These are phyloP conservation scores for Mycocentrospora acerina DNA, from an alignment of 2,329 filamentous ascomycete species.

Conservation along the genomic window DNA sequence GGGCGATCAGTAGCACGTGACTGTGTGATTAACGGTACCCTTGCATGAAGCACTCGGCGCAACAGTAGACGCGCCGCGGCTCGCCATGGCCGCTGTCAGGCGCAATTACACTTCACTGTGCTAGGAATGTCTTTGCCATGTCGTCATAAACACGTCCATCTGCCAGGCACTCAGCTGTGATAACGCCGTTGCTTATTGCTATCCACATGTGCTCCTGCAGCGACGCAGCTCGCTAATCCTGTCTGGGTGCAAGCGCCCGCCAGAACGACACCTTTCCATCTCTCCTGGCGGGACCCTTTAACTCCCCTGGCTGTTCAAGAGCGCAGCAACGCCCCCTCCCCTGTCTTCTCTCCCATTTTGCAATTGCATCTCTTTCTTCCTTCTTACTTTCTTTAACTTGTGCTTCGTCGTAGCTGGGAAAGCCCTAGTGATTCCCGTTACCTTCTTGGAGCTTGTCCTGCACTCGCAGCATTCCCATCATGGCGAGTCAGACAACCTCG, in stretches of 20 bases:
- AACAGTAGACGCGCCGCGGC: constrained; percentile 5
- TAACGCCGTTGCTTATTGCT: no score
- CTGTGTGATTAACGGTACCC: not conserved
- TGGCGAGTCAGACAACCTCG: constrained; percentile 37
- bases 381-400: constrained; percentile 40
- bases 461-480: constrained; percentile 18
- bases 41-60: constrained; percentile 4
- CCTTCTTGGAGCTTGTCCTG: constrained; percentile 10
- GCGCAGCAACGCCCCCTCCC: constrained; percentile 23
- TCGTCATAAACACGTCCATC: no score
- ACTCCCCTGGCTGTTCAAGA: constrained; percentile 26
- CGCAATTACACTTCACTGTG: no score
- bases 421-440: constrained; percentile 5
- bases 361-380: constrained; percentile 31
- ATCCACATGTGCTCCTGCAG: no score
- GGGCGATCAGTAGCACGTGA: constrained; percentile 9
- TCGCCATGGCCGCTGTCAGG: not conserved
- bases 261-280: constrained; percentile 35
- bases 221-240: no score
- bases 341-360: constrained; percentile 1
- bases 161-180: no score
- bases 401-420: constrained; percentile 8
- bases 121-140: no score
- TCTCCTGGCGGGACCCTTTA: constrained; percentile 15
- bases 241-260: constrained; percentile 10